A percentile compares a stretch with the other conserved stretches of the same genome.
phyloP scores from a whole-genome alignment of 1,139 yeast species.

The Candida sanyaensis region DNA sequence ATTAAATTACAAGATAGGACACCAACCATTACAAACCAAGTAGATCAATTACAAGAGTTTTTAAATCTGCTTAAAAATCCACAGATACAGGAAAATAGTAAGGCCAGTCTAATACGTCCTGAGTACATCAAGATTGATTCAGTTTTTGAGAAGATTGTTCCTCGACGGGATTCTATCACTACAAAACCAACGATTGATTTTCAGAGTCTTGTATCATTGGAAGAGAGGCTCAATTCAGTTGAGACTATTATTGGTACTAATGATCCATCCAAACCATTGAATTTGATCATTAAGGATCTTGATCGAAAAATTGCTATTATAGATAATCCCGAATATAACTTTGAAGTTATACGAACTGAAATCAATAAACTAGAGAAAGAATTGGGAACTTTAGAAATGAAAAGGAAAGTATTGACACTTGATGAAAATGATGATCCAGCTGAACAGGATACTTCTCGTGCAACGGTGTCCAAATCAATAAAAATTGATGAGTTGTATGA shows the following conservation, averaged over 20 bases:
- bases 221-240: conserved; percentile 23
- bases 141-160: conserved; percentile 1
- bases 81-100: neutral
- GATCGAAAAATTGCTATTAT: conserved; percentile 38
- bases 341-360: conserved; percentile 20
- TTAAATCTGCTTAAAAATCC: conserved; percentile 4
- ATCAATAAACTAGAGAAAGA: conserved; percentile 17
- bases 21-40: conserved; percentile 1
- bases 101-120: neutral
- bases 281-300: conserved; percentile 33
- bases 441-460: neutral
- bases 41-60: conserved; percentile 11
- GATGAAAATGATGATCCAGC: conserved; percentile 1
- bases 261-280: conserved; percentile 20
- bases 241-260: conserved; percentile 25
- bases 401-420: conserved; percentile 15
- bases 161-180: neutral
- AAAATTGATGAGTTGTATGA: conserved; percentile 41
- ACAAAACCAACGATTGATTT: neutral
- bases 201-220: conserved; percentile 17
- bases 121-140: conserved; percentile 1
- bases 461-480: conserved; percentile 7
- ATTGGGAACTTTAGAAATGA: conserved; percentile 19
- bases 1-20: conserved; percentile 16
- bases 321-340: conserved; percentile 34